Evolutionary conservation across 306 rosid species (phyloP).

Genomic region (Malus fusca): DNA sequence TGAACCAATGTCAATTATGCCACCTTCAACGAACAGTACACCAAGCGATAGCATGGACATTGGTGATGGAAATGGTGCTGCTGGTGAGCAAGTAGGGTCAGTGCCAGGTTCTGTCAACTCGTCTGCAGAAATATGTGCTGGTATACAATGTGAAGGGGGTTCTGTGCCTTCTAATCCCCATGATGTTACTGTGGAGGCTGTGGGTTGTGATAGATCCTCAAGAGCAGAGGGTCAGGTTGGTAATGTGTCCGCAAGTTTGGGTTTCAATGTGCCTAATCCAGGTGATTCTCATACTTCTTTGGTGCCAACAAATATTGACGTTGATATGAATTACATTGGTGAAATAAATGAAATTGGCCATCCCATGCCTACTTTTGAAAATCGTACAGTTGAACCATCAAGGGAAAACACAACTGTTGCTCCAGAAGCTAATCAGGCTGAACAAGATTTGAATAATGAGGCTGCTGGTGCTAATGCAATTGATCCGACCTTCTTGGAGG

Average conservation of each 20-base stretch:
- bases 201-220: conserved; percentile 44
- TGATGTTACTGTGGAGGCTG: conserved; percentile 39
- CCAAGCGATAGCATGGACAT: conserved; percentile 51
- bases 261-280: conserved; percentile 37
- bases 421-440: conserved; percentile 45
- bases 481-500: conserved; percentile 98
- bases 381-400: conserved; percentile 42
- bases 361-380: conserved; percentile 39
- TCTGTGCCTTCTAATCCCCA: conserved; percentile 32
- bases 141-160: conserved; percentile 35
- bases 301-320: conserved; percentile 46
- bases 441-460: conserved; percentile 52
- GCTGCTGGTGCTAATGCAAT: conserved; percentile 76
- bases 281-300: conserved; percentile 40
- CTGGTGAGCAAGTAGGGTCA: conserved; percentile 37
- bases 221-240: conserved; percentile 43
- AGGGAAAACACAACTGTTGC: conserved; percentile 43
- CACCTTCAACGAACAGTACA: conserved; percentile 42
- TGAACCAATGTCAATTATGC: conserved; percentile 67
- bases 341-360: conserved; percentile 49
- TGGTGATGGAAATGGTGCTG: conserved; percentile 46
- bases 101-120: conserved; percentile 33
- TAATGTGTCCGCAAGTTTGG: conserved; percentile 31
- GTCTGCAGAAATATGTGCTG: conserved; percentile 27
- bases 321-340: conserved; percentile 68